Base-by-base conservation (phyloP, 2,329 filamentous ascomycete genomes). In the Colletotrichum camelliae region DNA sequence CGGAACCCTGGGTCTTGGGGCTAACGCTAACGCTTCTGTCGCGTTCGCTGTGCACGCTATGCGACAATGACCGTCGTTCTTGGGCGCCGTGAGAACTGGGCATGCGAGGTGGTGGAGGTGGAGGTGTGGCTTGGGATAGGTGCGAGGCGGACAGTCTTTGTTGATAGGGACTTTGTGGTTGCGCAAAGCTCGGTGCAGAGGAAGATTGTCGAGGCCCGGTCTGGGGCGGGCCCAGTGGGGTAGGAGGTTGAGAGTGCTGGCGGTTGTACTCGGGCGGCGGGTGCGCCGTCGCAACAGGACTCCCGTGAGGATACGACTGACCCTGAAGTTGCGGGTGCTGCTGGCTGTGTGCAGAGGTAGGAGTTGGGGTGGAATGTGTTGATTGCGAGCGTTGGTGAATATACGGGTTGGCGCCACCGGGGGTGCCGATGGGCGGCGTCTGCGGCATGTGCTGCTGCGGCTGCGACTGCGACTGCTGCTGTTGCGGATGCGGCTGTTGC, bases 11-110 rank as follows among this genome's bases (percentile, higher is more conserved):
- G 43, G 94, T 95, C 85, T 95, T 96, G 35, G 95, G 95, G 82
- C 94, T 96, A 67, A 96, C 91, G 81, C 94, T 96, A 69, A 94
- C 83, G 82, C 93, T 95, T 66, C 90, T 88, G 77, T 94, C 94
- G 80, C 93, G 90, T 71, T 95, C 93, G 77, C 89, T 89, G 62
- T 89, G 88, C 58, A 89, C 93, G 78, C 89, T 89, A 65, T 89
- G 88, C 58, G 89, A 89, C 74, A 89, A 86, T 58, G 89, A 88
- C 81, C 90, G 84, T 83, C 86, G 86, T 77, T 89, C 88, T 83
- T 89, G 88, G 65, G 84, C 82, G 77, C 84, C 84, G 71, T 88
- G 85, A 68, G 84, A 85, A 75, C 82, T 86, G 33, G 83, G 83
- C 57, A 74, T 85, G 84, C 78, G 81, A 21, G 82, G 83, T 29